Conservation (phyloP, 768 basidiomycete genomes). For the Suillus brevipes region DNA sequence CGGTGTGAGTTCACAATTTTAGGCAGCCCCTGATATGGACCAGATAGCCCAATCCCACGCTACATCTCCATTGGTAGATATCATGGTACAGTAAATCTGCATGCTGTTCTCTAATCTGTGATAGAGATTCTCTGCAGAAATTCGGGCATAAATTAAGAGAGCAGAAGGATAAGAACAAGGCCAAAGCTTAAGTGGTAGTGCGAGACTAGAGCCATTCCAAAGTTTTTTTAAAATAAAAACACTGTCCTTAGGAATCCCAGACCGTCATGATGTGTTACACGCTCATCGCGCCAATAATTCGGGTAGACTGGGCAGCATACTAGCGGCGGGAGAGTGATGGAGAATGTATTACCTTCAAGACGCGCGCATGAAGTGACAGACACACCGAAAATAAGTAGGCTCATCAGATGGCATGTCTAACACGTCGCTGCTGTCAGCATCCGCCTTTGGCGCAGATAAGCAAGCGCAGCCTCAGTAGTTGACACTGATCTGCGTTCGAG, state of each 20-base stretch:
- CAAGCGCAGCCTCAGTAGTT: not conserved
- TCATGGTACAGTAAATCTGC: not conserved
- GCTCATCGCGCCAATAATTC: not conserved
- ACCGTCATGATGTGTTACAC: not conserved
- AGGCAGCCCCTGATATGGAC: conserved; percentile 4
- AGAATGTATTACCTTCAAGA: not conserved
- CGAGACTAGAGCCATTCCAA: not conserved
- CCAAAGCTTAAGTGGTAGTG: not conserved
- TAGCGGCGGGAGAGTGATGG: not conserved
- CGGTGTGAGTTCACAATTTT: conserved; percentile 12
- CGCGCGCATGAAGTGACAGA: not conserved
- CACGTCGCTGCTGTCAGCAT: not conserved
- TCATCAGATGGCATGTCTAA: not conserved
- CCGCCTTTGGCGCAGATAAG: not conserved
- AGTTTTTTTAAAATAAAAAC: not conserved
- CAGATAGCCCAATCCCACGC: conserved; percentile 7
- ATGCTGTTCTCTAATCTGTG: not conserved
- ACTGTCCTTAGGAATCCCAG: not conserved
- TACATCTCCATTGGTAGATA: not conserved
- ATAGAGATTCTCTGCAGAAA: no score
- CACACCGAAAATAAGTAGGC: not conserved
- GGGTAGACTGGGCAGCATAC: not conserved
- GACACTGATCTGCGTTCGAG: not conserved
- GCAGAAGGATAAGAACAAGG: not conserved
- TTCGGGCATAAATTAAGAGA: no score